These are phyloP conservation scores for Coemansia sp. DNA, from an alignment of 192 early-diverging fungal genomes.

Conservation along the genomic window DNA sequence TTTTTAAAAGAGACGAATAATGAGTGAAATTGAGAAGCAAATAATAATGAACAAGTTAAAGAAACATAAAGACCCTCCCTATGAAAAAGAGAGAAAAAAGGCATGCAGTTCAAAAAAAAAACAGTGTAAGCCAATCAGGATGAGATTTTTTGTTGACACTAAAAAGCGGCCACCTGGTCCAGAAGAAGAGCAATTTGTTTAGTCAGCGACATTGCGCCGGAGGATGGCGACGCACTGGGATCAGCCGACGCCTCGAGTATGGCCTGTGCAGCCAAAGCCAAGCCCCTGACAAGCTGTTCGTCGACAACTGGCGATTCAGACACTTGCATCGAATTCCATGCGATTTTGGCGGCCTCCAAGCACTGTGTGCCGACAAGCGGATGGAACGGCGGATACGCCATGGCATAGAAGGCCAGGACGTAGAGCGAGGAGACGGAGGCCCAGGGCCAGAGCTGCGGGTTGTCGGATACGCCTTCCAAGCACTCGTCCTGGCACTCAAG, in stretches of 20 bases:
- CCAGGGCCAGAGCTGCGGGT: constrained; percentile 8
- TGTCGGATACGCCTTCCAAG: constrained; percentile 13
- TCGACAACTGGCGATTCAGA: neutral
- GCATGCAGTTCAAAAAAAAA: neutral
- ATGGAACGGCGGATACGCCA: constrained; percentile 21
- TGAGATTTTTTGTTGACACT: neutral
- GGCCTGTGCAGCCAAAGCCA: constrained; percentile 3
- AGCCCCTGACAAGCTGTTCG: neutral
- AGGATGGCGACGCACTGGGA: neutral
- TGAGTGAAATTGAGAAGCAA: neutral
- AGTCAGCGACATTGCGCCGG: neutral
- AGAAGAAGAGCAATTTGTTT: constrained; percentile 8
- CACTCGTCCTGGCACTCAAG: constrained; percentile 52
- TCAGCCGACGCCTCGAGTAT: neutral
- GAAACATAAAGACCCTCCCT: neutral
- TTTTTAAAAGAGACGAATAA: neutral
- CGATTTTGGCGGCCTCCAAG: constrained; percentile 29
- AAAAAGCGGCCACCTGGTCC: neutral
- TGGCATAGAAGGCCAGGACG: constrained; percentile 38
- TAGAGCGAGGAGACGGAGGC: constrained; percentile 30
- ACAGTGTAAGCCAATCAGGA: neutral
- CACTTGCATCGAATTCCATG: constrained; percentile 22
- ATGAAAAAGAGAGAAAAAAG: neutral
- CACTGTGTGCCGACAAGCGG: constrained; percentile 42
- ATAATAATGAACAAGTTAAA: neutral